phyloP scores from a whole-genome alignment of 2,329 filamentous ascomycete species.

The Neonectria neomacrospora region DNA sequence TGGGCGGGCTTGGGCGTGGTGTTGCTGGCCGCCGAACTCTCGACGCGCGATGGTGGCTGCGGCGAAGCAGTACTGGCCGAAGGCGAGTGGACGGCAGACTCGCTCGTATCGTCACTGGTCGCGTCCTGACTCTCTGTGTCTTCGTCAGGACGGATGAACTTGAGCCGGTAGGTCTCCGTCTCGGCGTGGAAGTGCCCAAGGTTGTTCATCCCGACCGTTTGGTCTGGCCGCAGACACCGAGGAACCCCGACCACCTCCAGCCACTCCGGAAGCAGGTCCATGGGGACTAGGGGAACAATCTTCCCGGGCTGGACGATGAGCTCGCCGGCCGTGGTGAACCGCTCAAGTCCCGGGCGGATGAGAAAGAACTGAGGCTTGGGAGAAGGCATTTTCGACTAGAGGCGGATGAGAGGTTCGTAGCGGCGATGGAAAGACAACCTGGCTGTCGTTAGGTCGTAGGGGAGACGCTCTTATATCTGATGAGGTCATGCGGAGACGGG shows the following conservation, averaged over 20 bases:
- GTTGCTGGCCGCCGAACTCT: background rate
- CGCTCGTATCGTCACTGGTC: conserved; percentile 6
- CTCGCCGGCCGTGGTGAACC: conserved; percentile 36
- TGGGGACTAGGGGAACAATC: conserved; percentile 65
- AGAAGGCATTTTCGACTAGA: conserved; percentile 30
- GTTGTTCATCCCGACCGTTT: conserved; percentile 53
- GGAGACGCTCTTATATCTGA: background rate
- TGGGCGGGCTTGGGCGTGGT: background rate
- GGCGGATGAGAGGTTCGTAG: background rate
- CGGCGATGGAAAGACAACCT: background rate
- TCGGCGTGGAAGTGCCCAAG: conserved; percentile 48
- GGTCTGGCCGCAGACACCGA: conserved; percentile 51
- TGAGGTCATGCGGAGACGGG: background rate
- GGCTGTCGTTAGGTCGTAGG: background rate
- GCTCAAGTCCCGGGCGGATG: conserved; percentile 51
- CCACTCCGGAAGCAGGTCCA: conserved; percentile 62
- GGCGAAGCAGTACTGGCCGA: background rate
- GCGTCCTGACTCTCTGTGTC: conserved; percentile 1
- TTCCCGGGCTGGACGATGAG: conserved; percentile 44
- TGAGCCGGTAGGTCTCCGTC: conserved; percentile 33
- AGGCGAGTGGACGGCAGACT: conserved; percentile 13
- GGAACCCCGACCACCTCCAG: conserved; percentile 57
- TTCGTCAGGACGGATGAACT: conserved; percentile 23
- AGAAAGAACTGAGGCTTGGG: conserved; percentile 53
- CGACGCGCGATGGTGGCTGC: background rate